Percentiles rank a stretch among this genome's conserved stretches.
These are phyloP conservation scores for Teratosphaeria epicoccoides DNA, from an alignment of 2,329 filamentous ascomycete species.

Conservation along the genomic window DNA sequence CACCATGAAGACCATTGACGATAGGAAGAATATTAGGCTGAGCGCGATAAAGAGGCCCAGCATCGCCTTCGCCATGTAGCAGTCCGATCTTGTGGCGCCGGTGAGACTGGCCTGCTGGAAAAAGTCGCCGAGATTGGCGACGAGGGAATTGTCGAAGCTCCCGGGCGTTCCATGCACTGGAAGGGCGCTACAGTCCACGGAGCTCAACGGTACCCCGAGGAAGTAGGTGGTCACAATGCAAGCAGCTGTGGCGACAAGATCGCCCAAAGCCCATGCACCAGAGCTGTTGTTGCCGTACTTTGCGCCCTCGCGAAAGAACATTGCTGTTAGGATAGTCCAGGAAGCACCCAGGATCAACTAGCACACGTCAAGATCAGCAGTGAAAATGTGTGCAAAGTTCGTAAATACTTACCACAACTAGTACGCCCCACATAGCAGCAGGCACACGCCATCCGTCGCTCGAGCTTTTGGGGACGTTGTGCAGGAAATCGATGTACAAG, in stretches of 20 bases:
- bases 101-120: conserved; percentile 27
- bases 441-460: not conserved
- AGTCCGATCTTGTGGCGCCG: conserved; percentile 54
- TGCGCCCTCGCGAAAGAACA: not conserved
- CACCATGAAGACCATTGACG: conserved; percentile 35
- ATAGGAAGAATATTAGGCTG: conserved; percentile 43
- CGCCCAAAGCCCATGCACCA: not conserved
- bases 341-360: not conserved
- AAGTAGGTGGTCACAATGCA: not conserved
- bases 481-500: not conserved
- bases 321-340: not conserved
- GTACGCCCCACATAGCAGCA: not conserved
- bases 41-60: conserved; percentile 79
- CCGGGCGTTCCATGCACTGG: not conserved
- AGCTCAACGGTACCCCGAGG: not conserved
- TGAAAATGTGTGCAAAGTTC: not conserved
- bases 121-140: not conserved
- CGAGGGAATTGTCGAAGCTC: not conserved
- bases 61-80: conserved; percentile 73
- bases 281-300: not conserved
- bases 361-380: not conserved
- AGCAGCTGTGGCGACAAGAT: not conserved
- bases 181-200: not conserved
- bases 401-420: not conserved
- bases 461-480: not conserved